phyloP scores from a whole-genome alignment of 23 red algal genomes.

The Gracilaria vermiculophylla region DNA sequence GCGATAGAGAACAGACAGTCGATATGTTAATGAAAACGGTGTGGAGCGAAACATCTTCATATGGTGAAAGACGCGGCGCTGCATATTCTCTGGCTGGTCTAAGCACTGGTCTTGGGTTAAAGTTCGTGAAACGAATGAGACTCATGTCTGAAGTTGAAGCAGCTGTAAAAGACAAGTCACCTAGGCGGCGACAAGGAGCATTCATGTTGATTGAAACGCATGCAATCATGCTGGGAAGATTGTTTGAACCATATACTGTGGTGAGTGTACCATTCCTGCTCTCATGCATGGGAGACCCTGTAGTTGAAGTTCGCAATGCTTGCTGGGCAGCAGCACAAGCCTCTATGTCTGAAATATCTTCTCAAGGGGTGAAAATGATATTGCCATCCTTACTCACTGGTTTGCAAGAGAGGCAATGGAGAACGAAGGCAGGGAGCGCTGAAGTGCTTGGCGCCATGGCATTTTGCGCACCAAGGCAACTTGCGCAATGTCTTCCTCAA shows the following conservation, averaged over 20 bases:
- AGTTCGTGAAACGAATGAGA: slow-evolving; percentile 47
- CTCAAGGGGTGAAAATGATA: slow-evolving; percentile 78
- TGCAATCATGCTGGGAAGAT: slow-evolving; percentile 55
- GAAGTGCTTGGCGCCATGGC: slow-evolving; percentile 95
- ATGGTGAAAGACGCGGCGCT: slow-evolving; percentile 80
- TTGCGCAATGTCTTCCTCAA: slow-evolving; percentile 79
- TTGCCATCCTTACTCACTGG: slow-evolving; percentile 73
- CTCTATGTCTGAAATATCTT: slow-evolving; percentile 84
- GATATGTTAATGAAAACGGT: slow-evolving; percentile 48
- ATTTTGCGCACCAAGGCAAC: slow-evolving; percentile 87
- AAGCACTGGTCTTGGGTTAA: slow-evolving; percentile 66
- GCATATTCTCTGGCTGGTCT: slow-evolving; percentile 88
- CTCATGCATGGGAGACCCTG: slow-evolving; percentile 73
- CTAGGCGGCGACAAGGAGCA: slow-evolving; percentile 70
- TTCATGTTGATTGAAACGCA: slow-evolving; percentile 80
- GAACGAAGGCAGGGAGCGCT: slow-evolving; percentile 79
- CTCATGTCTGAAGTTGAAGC: slow-evolving; percentile 51
- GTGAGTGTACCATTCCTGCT: slow-evolving; percentile 81
- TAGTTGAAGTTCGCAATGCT: slow-evolving; percentile 79
- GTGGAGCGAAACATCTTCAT: slow-evolving; percentile 38
- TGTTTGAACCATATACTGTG: slow-evolving; percentile 92
- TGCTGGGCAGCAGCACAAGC: slow-evolving; percentile 78
- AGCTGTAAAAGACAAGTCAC: slow-evolving; percentile 57
- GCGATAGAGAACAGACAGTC: slow-evolving; percentile 13
- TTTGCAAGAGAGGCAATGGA: slow-evolving; percentile 76